Conservation (phyloP, 1,284 basidiomycete species). For the Marasmius sp. region DNA sequence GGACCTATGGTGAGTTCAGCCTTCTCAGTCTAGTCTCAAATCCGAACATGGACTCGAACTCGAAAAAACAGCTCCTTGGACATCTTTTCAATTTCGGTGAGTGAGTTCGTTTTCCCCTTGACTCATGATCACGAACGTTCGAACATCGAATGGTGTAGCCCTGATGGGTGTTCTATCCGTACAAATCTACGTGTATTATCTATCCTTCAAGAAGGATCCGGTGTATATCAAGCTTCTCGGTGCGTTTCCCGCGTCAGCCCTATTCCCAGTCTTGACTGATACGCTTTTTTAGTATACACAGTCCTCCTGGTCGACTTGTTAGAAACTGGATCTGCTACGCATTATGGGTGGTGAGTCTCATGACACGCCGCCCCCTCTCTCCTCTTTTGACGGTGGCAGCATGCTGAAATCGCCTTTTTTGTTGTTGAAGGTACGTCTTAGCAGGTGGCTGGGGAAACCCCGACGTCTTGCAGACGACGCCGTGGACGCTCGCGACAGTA, state of each 20-base stretch:
- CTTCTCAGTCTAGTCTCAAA: too few species aligned
- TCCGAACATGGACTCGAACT: too few species aligned
- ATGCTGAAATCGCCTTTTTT: too few species aligned
- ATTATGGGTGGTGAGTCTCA: not conserved
- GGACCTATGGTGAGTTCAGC: not conserved
- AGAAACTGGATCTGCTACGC: not conserved
- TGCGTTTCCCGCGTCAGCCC: not conserved
- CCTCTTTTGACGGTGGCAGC: too few species aligned
- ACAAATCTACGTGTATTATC: not conserved
- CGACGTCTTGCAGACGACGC: not conserved
- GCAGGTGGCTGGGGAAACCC: not conserved
- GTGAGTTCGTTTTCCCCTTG: not conserved
- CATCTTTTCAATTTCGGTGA: not conserved
- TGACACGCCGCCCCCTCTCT: too few species aligned
- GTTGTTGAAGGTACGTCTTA: not conserved
- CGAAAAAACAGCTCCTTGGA: not conserved
- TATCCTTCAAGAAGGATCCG: not conserved
- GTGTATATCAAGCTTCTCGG: not conserved
- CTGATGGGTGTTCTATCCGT: not conserved
- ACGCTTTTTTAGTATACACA: too few species aligned
- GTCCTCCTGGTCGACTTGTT: not conserved
- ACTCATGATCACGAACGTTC: too few species aligned
- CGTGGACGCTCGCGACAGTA: not conserved
- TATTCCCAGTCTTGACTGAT: not conserved
- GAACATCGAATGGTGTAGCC: too few species aligned